Base-by-base conservation (phyloP, 805 yeast genomes). In the Nematodospora valgi region DNA sequence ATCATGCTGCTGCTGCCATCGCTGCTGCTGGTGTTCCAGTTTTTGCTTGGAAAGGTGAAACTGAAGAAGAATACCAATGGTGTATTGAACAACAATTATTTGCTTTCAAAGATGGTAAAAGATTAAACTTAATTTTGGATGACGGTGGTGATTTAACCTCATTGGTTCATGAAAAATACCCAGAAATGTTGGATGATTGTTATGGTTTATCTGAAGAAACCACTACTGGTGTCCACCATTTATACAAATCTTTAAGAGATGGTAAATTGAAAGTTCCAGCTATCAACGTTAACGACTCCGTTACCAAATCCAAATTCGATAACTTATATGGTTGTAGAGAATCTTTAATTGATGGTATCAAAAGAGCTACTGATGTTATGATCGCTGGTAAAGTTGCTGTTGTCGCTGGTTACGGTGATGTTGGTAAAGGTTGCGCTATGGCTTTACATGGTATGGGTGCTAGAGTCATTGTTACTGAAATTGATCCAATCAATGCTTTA, bases 301-400 rank as follows among this genome's bases (percentile, higher is more conserved):
- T 93, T 60, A 91, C 98, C 75, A 91, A 91, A 77, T 91, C 98
- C 66, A 91, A 91, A 80, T 91, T 91, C 68, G 98, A 91, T 76
- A 91, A 91, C 93, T 78, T 93, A 68, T 91, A 91, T 82, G 98
- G 98, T 56, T 93, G 98, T 80, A 86, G 98, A 73, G 98, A 91
- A 79, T 91, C 98, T 47, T 81, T 91, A 57, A 77, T 91, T 52
- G 98, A 91, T 72, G 98, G 98, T 76, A 91, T 91, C 70, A 91
- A 91, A 83, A 87, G 98, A 76, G 98, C 98, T 68, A 91, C 98
- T 61, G 98, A 91, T 62, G 98, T 91, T 56, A 93, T 91, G 98
- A 83, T 91, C 62, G 98, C 97, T 52, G 98, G 98, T 76, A 91
- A 91, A 78, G 93, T 86, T 62, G 95, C 98, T 45, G 94, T 91